A percentile compares a stretch with the other conserved stretches of the same genome.
phyloP scores from a whole-genome alignment of 129 eudicot species.

The Tanacetum coccineum region DNA sequence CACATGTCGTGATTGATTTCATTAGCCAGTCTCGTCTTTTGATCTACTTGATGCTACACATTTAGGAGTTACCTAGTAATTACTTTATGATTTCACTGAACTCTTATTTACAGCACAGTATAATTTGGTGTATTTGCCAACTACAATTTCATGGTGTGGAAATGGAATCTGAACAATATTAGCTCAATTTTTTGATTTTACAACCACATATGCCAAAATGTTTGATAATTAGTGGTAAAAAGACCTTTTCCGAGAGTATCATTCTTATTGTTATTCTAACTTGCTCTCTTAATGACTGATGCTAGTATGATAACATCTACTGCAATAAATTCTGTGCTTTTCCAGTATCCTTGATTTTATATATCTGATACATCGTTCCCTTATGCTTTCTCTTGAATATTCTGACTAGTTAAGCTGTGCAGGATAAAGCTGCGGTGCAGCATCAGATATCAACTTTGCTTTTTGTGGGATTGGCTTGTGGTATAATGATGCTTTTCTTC shows the following conservation, averaged over 20 bases:
- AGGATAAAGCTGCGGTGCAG: slow-evolving; percentile 85
- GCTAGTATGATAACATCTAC: neutral
- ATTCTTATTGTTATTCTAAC: neutral
- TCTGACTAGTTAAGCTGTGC: slow-evolving; percentile 36
- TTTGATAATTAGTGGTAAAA: neutral
- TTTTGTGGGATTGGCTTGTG: slow-evolving; percentile 68
- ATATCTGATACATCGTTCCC: neutral
- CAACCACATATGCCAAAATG: slow-evolving; percentile 2
- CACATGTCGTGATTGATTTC: neutral
- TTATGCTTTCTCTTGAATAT: neutral
- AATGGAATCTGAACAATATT: neutral
- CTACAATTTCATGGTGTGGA: neutral
- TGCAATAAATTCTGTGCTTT: neutral
- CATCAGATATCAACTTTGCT: slow-evolving; percentile 86
- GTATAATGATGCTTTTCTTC: slow-evolving; percentile 56
- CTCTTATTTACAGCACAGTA: too few relatives aligned
- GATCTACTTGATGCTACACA: neutral
- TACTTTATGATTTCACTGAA: neutral
- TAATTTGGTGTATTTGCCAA: neutral
- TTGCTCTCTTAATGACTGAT: neutral
- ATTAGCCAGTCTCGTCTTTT: neutral
- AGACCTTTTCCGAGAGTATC: neutral
- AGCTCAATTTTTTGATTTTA: neutral
- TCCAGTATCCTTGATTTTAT: neutral
- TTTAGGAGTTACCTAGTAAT: neutral